A percentile compares a stretch with the other conserved stretches of the same genome.
These are phyloP conservation scores for Cyphellophora attinorum DNA, from an alignment of 2,329 filamentous ascomycete species.

Conservation along the genomic window DNA sequence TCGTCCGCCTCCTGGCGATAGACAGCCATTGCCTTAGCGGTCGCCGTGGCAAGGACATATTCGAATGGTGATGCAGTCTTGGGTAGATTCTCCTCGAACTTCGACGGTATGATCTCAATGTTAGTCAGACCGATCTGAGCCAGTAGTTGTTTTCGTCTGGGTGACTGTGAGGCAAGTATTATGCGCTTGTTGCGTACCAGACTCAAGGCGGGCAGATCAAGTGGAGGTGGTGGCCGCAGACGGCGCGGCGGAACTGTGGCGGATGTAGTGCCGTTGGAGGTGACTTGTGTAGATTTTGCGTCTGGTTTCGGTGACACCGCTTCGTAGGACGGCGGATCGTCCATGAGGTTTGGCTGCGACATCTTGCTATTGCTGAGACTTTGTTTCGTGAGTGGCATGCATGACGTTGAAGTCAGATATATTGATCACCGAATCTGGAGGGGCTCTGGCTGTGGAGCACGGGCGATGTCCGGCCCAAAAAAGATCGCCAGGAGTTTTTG, in stretches of 20 bases:
- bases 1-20: slow-evolving; percentile 51
- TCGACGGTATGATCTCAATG: slow-evolving; percentile 76
- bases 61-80: slow-evolving; percentile 74
- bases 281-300: slow-evolving; percentile 6
- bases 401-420: not conserved
- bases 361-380: not conserved
- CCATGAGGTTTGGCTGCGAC: slow-evolving; percentile 3
- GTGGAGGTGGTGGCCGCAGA: slow-evolving; percentile 36
- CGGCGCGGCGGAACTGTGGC: slow-evolving; percentile 8
- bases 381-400: not conserved
- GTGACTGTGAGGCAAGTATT: slow-evolving; percentile 83
- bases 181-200: slow-evolving; percentile 69
- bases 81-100: slow-evolving; percentile 73
- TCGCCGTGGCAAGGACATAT: slow-evolving; percentile 82
- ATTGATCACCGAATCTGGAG: not conserved
- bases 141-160: slow-evolving; percentile 72
- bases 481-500: too few species aligned
- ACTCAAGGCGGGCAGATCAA: slow-evolving; percentile 71
- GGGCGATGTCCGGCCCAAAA: not conserved
- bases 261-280: slow-evolving; percentile 4
- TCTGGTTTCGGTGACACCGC: slow-evolving; percentile 4
- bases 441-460: not conserved
- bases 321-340: slow-evolving; percentile 18
- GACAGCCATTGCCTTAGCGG: slow-evolving; percentile 71
- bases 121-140: slow-evolving; percentile 68